A percentile compares a stretch with the other conserved stretches of the same genome.
Evolutionary conservation across 108 stramenopile genomes (phyloP).

Genomic region (Cyclotella sp.): DNA sequence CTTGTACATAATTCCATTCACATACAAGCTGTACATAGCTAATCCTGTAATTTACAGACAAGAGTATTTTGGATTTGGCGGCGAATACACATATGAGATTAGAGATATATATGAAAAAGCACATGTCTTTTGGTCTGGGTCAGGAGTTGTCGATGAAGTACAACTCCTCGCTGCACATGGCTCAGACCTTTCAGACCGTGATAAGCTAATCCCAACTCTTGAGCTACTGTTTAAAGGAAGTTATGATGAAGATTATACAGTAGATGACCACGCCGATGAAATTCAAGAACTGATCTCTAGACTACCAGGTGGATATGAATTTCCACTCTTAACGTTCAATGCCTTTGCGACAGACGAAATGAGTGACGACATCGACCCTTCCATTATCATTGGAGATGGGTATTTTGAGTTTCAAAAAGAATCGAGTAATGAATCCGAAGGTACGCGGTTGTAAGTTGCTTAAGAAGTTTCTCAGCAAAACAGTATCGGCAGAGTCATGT

Average conservation of each 20-base stretch:
- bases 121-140: slow-evolving; percentile 43
- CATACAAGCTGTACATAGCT: slow-evolving; percentile 42
- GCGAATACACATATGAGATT: slow-evolving; percentile 46
- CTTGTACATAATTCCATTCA: slow-evolving; percentile 33
- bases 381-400: slow-evolving; percentile 50
- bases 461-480: too few relatives aligned
- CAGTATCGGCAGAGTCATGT: background rate
- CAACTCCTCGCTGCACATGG: slow-evolving; percentile 37
- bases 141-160: slow-evolving; percentile 30
- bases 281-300: slow-evolving; percentile 42
- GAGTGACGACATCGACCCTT: slow-evolving; percentile 24
- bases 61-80: slow-evolving; percentile 48
- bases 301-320: slow-evolving; percentile 42
- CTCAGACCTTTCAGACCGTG: slow-evolving; percentile 39
- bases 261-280: slow-evolving; percentile 45
- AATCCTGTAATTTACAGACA: background rate
- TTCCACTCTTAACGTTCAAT: slow-evolving; percentile 49
- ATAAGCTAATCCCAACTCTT: slow-evolving; percentile 42
- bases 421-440: slow-evolving; percentile 14
- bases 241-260: slow-evolving; percentile 32
- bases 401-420: slow-evolving; percentile 44
- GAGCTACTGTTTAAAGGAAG: slow-evolving; percentile 32
- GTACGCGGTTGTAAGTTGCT: background rate
- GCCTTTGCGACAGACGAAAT: slow-evolving; percentile 52
- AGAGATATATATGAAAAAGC: slow-evolving; percentile 23